Evolutionary conservation across 805 yeast species (phyloP), one percentile per base, ranked within the genome.

Genomic region (Sugiyamaella valdiviana): DNA sequence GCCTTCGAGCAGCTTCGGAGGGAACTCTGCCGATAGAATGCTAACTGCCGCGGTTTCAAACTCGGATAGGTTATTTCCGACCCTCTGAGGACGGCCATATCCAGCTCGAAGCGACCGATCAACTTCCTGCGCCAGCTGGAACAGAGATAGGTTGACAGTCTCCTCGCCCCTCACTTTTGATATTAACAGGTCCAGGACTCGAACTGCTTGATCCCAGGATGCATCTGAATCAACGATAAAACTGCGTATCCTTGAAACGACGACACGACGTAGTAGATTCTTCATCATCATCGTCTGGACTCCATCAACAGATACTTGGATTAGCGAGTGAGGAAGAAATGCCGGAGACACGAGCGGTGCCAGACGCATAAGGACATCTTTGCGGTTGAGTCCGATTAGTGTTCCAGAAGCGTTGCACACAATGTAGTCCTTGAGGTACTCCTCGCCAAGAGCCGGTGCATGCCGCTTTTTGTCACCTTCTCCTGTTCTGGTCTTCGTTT

Each of bases 341-440:
- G 6, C 12, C 20, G 23, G 43, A 7, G 29, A 17, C 19, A 39
- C 26, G 6, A 49, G 12, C 19, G 15, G 45, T 5, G 50, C 49
- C 42, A 45, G 15, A 5, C 48, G 38, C 20, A 51, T 38, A 14
- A 36, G 5, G 9, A 51, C 32, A 2, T 43, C 49, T n/a, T 42
- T 20, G 12, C 37, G 42, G 10, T 36, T 40, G 7, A 51, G 16
- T n/a, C 21, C 26, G 5, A 35, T 42, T 7, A 51, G 15, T 5
- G 39, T 29, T 15, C 55, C 55, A 1, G 55, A 39, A 20, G 49
- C 22, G 15, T 39, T 42, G 22, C 52, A 51, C 12, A 43, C 49
- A 2, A 43, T 17, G 40, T 17, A 51, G 21, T 41, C 44, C 23
- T 39, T 39, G 4, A 12, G 36, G 14, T 26, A n/a, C n/a, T 14